phyloP scores from a whole-genome alignment of 163 green algal species.

The Volvox carteri region DNA sequence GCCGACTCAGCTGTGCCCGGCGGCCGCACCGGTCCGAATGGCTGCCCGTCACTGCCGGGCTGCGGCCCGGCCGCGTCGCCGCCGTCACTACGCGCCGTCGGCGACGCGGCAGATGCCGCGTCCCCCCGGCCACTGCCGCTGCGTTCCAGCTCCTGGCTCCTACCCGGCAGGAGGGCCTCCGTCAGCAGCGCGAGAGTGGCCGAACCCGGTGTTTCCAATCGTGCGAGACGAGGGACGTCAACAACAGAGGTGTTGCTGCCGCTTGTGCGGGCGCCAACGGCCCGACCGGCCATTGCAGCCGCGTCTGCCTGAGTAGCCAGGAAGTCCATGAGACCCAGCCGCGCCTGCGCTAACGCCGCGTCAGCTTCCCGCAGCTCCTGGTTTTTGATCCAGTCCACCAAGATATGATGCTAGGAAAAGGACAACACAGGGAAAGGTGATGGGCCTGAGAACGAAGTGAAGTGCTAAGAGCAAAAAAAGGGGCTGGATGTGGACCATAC shows the following conservation, averaged over 20 bases:
- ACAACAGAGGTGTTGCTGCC: constrained; percentile 2
- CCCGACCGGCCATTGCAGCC: neutral
- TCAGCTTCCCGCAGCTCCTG: constrained; percentile 46
- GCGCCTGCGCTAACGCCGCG: constrained; percentile 30
- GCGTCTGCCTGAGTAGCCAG: constrained; percentile 30
- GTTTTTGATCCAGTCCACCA: constrained; percentile 49
- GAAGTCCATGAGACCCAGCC: constrained; percentile 28
- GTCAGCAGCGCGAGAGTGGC: constrained; percentile 25
- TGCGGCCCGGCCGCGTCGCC: neutral
- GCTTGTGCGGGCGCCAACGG: neutral
- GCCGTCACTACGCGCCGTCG: neutral
- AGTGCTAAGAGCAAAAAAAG: too few species aligned
- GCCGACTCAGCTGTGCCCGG: constrained; percentile 33
- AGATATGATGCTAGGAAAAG: constrained; percentile 34
- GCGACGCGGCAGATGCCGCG: neutral
- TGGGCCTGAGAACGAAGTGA: too few species aligned
- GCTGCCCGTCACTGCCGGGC: constrained; percentile 2
- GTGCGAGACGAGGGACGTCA: constrained; percentile 12
- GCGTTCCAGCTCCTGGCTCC: neutral
- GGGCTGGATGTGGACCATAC: too few species aligned
- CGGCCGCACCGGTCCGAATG: constrained; percentile 6
- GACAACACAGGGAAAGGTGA: neutral
- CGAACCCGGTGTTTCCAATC: constrained; percentile 16
- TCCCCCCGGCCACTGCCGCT: neutral
- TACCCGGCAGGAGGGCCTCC: neutral